Conservation (phyloP, 257 asterid genomes). For the Przewalskia tangutica region DNA sequence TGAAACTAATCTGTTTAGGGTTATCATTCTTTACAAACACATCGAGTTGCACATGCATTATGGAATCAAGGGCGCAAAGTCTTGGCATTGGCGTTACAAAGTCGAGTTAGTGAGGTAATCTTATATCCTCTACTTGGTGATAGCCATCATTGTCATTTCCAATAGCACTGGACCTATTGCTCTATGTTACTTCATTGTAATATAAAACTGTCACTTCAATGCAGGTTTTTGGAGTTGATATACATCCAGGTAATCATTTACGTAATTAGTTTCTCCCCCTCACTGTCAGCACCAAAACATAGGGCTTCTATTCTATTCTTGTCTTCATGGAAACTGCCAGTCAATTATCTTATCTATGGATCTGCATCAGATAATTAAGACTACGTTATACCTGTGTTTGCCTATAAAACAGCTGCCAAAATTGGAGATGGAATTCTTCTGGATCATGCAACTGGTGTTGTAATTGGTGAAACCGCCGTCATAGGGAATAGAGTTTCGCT, state of each 20-base stretch:
- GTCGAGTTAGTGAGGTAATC: conserved; percentile 38
- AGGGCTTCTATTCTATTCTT: background rate
- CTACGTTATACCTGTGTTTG: background rate
- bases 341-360: background rate
- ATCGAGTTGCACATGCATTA: conserved; percentile 36
- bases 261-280: background rate
- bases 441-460: conserved; percentile 40
- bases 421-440: conserved; percentile 37
- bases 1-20: conserved; percentile 17
- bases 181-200: background rate
- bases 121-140: background rate
- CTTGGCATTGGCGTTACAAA: conserved; percentile 36
- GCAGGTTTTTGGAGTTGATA: conserved; percentile 43
- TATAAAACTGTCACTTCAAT: background rate
- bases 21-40: conserved; percentile 35
- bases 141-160: background rate
- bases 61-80: conserved; percentile 38
- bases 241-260: conserved; percentile 30
- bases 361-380: background rate
- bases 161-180: background rate
- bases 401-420: conserved; percentile 23
- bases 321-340: background rate
- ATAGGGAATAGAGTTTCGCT: conserved; percentile 35
- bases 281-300: background rate
- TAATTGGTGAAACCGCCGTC: conserved; percentile 39